These are phyloP conservation scores for Pterula multifida DNA, from an alignment of 1,284 basidiomycete genomes.

Conservation along the genomic window DNA sequence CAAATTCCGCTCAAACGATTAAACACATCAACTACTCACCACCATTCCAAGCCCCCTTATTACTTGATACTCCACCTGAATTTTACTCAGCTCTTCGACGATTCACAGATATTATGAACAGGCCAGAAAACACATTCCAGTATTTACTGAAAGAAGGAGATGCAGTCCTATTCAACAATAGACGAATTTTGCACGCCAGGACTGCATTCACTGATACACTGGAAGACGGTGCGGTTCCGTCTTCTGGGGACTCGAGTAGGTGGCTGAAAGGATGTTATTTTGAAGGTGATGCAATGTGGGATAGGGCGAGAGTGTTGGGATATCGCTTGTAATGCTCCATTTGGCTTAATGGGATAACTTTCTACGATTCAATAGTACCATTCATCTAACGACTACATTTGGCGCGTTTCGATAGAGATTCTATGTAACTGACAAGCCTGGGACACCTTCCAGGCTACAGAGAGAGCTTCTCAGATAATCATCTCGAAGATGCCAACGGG, in stretches of 20 bases:
- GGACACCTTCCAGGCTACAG: too few species aligned
- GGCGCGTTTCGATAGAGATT: too few species aligned
- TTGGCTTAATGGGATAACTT: too few species aligned
- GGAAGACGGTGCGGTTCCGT: constrained; percentile 12
- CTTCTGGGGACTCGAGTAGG: constrained; percentile 41
- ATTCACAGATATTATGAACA: constrained; percentile 56
- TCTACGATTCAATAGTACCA: too few species aligned
- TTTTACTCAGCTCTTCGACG: constrained; percentile 58
- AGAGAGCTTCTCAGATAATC: too few species aligned
- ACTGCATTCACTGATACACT: constrained; percentile 55
- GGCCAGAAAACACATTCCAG: constrained; percentile 41
- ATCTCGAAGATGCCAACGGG: too few species aligned
- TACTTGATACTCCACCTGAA: constrained; percentile 32
- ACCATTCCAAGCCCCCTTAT: constrained; percentile 84
- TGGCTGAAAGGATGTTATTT: constrained; percentile 87
- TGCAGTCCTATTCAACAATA: constrained; percentile 87
- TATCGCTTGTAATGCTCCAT: too few species aligned
- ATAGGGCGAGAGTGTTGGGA: constrained; percentile 37
- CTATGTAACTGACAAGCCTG: too few species aligned
- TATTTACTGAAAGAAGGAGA: constrained; percentile 78
- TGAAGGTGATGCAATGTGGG: constrained; percentile 68
- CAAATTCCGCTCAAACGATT: constrained; percentile 22
- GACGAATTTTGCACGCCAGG: constrained; percentile 84
- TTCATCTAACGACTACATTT: too few species aligned
- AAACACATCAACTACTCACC: constrained; percentile 84